A percentile compares a stretch with the other conserved stretches of the same genome.
Evolutionary conservation across 257 asterid species (phyloP).

Genomic region (Perilla frutescens): DNA sequence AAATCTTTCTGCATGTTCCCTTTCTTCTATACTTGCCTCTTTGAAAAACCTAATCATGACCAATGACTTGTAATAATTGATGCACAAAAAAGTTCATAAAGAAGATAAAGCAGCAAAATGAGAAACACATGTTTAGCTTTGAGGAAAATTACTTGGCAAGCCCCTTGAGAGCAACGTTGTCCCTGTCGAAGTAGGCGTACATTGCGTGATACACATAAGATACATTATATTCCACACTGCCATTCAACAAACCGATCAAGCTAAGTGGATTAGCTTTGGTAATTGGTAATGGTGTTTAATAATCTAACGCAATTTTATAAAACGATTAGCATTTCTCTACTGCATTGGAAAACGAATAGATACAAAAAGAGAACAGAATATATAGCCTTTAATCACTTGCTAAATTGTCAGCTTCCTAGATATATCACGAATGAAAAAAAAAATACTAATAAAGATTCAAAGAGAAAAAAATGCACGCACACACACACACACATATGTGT

Average conservation of each 20-base stretch:
- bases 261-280: not conserved
- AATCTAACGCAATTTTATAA: not conserved
- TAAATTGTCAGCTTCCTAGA: not conserved
- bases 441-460: not conserved
- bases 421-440: not conserved
- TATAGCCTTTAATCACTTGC: constrained; percentile 3
- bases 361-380: not conserved
- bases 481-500: no score
- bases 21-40: constrained; percentile 65
- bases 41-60: constrained; percentile 54
- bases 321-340: not conserved
- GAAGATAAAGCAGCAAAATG: not conserved
- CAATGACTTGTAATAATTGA: not conserved
- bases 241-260: constrained; percentile 31
- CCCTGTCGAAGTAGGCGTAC: constrained; percentile 72
- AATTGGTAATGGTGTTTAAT: not conserved
- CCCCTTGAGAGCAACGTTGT: constrained; percentile 70
- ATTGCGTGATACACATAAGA: constrained; percentile 70
- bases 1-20: constrained; percentile 66
- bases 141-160: constrained; percentile 55
- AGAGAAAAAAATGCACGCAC: not conserved
- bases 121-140: constrained; percentile 3
- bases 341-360: not conserved
- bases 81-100: not conserved
- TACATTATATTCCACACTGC: constrained; percentile 65